Evolutionary conservation across 2,329 filamentous ascomycete genomes (phyloP).

Genomic region (Talaromyces funiculosus): DNA sequence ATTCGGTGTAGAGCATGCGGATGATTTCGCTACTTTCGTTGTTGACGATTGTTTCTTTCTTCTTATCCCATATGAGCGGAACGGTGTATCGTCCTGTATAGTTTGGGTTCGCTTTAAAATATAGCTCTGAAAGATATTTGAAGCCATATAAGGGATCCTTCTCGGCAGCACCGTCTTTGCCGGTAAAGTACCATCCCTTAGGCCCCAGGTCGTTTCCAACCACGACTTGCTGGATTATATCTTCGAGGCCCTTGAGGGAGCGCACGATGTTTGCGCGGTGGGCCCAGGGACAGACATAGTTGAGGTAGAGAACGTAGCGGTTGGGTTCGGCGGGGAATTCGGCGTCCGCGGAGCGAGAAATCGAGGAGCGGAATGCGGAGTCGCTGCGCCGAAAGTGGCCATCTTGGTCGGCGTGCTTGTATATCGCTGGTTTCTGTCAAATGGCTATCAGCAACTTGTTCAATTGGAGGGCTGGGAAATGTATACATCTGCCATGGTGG

Average conservation of each 20-base stretch:
- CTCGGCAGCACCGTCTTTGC: conserved; percentile 49
- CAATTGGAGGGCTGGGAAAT: neutral
- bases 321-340: conserved; percentile 54
- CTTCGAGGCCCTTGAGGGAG: conserved; percentile 47
- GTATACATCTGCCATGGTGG: neutral
- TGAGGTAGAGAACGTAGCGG: conserved; percentile 59
- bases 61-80: conserved; percentile 75
- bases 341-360: conserved; percentile 49
- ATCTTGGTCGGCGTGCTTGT: conserved; percentile 35
- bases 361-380: conserved; percentile 51
- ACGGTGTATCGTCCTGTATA: conserved; percentile 76
- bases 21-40: conserved; percentile 87
- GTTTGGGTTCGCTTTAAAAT: conserved; percentile 62
- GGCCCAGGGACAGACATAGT: conserved; percentile 60
- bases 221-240: conserved; percentile 45
- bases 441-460: neutral
- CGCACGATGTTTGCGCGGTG: conserved; percentile 47
- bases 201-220: conserved; percentile 34
- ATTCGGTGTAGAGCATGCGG: conserved; percentile 72
- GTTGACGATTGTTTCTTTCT: conserved; percentile 68
- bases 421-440: neutral
- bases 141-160: conserved; percentile 68
- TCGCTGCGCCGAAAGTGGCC: conserved; percentile 51
- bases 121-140: conserved; percentile 66
- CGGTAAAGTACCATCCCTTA: conserved; percentile 70